Base-by-base conservation (phyloP, 257 asterid genomes). In the Scutellaria baicalensis region DNA sequence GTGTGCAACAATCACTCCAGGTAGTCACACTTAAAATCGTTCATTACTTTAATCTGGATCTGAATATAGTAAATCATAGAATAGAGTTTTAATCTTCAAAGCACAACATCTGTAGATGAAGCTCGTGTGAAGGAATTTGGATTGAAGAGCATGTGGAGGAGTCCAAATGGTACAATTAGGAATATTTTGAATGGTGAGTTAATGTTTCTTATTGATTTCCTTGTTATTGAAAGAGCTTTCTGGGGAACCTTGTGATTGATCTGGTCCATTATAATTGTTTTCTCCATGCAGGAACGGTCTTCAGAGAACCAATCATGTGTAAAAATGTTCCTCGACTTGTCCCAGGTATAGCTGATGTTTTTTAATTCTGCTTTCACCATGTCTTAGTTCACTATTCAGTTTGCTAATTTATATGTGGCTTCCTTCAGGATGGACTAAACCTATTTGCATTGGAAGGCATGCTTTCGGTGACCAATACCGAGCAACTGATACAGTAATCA, bases 1-100 rank as follows among this genome's bases (percentile, higher is more conserved):
- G 89, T 91, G 99, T 73, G 99, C 98, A 33, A 94, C 99, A 51
- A 94, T 94, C 75, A 94, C 99, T 79, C 98, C 99, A 73, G 99
- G 99, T 91, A 80, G 18, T 57, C 54, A 48, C 51, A 27, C 68
- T 60, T 73, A n/a, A 45, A 31, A 5, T 51, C 17, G 17, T 60
- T 38, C 17, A 21, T 3, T 63, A 39, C 9, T 52, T 50, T 59
- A 8, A 18, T n/a, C 27, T 75, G 47, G 61, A 42, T 60, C 43
- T 40, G 27, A 50, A 9, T 43, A 9, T 21, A 8, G 59, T 39
- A 68, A 43, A 69, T 36, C 50, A 18, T 35, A 35, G 14, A 70
- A 14, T 27, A 27, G 5, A 42, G 55, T 64, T 38, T 35, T 54
- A 76, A 49, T 31, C 77, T 62, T 36, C 1, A 8, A 9, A 44